Conservation (phyloP, 2,329 filamentous ascomycete genomes). For the Paraphoma chrysanthemicola region DNA sequence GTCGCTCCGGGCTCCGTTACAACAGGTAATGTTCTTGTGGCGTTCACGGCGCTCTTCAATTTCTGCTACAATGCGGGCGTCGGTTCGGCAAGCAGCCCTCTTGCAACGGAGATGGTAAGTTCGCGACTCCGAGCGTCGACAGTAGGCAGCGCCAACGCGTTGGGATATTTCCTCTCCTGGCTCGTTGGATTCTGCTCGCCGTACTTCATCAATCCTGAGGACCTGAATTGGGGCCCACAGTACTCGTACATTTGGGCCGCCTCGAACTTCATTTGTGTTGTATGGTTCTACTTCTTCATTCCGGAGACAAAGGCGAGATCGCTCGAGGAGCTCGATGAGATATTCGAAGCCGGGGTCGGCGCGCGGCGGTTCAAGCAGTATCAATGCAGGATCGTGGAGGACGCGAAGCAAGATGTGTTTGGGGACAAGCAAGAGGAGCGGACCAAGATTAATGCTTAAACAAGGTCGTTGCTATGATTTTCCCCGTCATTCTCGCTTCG, state of each 20-base stretch:
- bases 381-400: slow-evolving; percentile 28
- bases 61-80: slow-evolving; percentile 47
- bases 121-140: slow-evolving; percentile 46
- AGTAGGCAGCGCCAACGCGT: slow-evolving; percentile 40
- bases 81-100: slow-evolving; percentile 40
- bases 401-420: slow-evolving; percentile 24
- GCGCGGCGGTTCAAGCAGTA: slow-evolving; percentile 31
- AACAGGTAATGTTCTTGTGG: slow-evolving; percentile 36
- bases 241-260: slow-evolving; percentile 36
- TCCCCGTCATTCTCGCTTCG: neutral
- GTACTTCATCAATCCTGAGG: slow-evolving; percentile 50
- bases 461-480: neutral
- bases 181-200: slow-evolving; percentile 46
- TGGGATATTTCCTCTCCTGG: slow-evolving; percentile 48
- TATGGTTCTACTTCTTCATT: slow-evolving; percentile 68
- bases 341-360: slow-evolving; percentile 30
- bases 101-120: slow-evolving; percentile 40
- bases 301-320: slow-evolving; percentile 53
- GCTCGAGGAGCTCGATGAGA: slow-evolving; percentile 38
- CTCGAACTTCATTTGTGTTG: slow-evolving; percentile 54
- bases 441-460: neutral
- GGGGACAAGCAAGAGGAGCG: slow-evolving; percentile 1
- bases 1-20: slow-evolving; percentile 28
- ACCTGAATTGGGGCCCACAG: slow-evolving; percentile 41
- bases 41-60: slow-evolving; percentile 46